Conservation (phyloP, 768 basidiomycete species). For the Phaeolepiota aurea region DNA sequence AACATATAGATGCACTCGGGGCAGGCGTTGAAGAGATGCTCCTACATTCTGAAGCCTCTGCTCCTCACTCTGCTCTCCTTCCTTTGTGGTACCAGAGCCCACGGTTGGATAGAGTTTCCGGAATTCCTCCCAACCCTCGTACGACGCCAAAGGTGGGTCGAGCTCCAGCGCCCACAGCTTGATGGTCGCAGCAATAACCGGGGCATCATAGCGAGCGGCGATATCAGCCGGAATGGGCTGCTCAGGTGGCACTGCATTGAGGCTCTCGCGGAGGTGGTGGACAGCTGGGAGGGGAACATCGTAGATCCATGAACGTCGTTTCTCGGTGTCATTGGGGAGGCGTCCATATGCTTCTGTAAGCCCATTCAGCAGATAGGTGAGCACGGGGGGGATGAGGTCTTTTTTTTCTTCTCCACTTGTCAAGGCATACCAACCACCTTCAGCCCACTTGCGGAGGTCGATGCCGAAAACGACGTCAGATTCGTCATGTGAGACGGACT, state of each 20-base stretch:
- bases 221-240: constrained; percentile 45
- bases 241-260: constrained; percentile 64
- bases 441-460: constrained; percentile 87
- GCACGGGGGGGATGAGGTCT: constrained; percentile 64
- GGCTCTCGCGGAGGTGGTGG: constrained; percentile 77
- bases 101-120: constrained; percentile 79
- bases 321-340: constrained; percentile 64
- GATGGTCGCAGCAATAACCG: constrained; percentile 75
- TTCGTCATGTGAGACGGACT: constrained; percentile 75
- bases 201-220: constrained; percentile 67
- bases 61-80: constrained; percentile 35
- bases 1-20: constrained; percentile 73
- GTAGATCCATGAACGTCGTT: constrained; percentile 90
- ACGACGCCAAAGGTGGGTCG: constrained; percentile 75
- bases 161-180: constrained; percentile 93
- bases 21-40: constrained; percentile 57
- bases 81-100: constrained; percentile 39
- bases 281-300: constrained; percentile 79
- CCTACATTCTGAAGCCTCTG: constrained; percentile 58
- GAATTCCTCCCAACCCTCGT: constrained; percentile 90
- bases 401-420: constrained; percentile 50
- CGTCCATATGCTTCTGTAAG: constrained; percentile 56
- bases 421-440: constrained; percentile 63
- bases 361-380: constrained; percentile 56
- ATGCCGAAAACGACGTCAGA: constrained; percentile 87